These are phyloP conservation scores for Gastrolobium bilobum DNA, from an alignment of 306 rosid species.

Conservation along the genomic window DNA sequence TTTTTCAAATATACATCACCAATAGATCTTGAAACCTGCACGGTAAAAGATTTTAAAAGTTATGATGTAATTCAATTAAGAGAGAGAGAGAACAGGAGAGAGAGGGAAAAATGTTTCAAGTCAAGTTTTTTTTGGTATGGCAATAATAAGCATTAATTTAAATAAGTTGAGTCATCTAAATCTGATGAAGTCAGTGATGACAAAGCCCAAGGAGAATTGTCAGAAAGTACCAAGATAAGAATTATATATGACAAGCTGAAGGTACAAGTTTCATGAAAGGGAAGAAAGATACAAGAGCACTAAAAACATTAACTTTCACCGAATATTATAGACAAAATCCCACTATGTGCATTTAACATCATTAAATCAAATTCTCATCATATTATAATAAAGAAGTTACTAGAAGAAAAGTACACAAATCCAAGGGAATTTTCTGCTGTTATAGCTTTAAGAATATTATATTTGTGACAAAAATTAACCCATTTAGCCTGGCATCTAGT, in stretches of 20 bases:
- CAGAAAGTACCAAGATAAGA: constrained; percentile 10
- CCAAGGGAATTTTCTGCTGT: constrained; percentile 17
- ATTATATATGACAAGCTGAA: constrained; percentile 18
- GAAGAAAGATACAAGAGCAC: constrained; percentile 20
- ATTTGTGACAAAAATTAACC: neutral
- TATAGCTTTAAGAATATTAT: neutral
- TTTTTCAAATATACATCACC: constrained; percentile 92
- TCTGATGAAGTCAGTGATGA: neutral
- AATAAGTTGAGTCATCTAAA: neutral
- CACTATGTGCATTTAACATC: constrained; percentile 5
- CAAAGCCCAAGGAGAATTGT: constrained; percentile 17
- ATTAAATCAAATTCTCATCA: constrained; percentile 13
- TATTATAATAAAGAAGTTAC: neutral
- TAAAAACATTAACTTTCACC: neutral
- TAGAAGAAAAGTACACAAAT: constrained; percentile 1
- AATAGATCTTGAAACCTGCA: constrained; percentile 87
- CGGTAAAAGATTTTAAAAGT: constrained; percentile 32
- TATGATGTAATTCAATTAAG: constrained; percentile 21
- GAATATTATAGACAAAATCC: constrained; percentile 6
- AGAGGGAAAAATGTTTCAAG: constrained; percentile 9
- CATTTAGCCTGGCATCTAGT: neutral
- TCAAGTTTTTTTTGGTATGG: constrained; percentile 5
- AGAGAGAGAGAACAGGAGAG: neutral
- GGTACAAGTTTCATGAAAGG: constrained; percentile 5
- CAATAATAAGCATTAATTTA: neutral